These are phyloP conservation scores for Geotrichum armillariae DNA, from an alignment of 1,139 yeast species.

Conservation along the genomic window DNA sequence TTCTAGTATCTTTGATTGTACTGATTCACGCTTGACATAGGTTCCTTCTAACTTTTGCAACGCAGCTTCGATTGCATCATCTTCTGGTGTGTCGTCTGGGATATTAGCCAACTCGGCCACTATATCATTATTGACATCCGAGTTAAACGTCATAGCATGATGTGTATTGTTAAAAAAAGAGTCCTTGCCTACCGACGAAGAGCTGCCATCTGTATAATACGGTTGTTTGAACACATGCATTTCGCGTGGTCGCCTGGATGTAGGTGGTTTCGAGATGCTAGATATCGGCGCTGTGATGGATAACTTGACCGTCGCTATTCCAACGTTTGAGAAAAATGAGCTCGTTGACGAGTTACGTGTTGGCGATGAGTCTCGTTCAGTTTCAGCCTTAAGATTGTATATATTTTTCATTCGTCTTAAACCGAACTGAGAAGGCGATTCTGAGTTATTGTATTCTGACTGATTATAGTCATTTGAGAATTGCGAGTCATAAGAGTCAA, in stretches of 20 bases:
- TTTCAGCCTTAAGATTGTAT: background rate
- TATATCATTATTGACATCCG: constrained; percentile 30
- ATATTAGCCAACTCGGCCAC: constrained; percentile 54
- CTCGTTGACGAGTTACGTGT: constrained; percentile 1
- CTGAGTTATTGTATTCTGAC: background rate
- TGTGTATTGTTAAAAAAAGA: background rate
- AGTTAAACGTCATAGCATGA: constrained; percentile 4
- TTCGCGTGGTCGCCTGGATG: background rate
- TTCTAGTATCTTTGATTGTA: background rate
- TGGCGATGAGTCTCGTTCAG: background rate
- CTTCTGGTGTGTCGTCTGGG: constrained; percentile 70
- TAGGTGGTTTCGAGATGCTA: background rate
- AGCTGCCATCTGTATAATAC: background rate
- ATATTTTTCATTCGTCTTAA: constrained; percentile 8
- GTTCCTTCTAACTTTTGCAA: constrained; percentile 76
- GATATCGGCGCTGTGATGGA: constrained; percentile 8
- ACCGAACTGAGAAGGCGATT: constrained; percentile 3
- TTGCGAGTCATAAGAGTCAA: constrained; percentile 17
- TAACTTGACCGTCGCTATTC: constrained; percentile 1
- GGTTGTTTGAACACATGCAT: constrained; percentile 4
- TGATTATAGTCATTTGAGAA: constrained; percentile 1
- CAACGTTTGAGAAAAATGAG: constrained; percentile 7
- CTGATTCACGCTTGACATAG: constrained; percentile 28
- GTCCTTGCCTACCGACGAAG: constrained; percentile 1
- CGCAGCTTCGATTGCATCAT: constrained; percentile 75